Conservation (phyloP, 2,329 filamentous ascomycete genomes). For the Herpotrichia juniperi region DNA sequence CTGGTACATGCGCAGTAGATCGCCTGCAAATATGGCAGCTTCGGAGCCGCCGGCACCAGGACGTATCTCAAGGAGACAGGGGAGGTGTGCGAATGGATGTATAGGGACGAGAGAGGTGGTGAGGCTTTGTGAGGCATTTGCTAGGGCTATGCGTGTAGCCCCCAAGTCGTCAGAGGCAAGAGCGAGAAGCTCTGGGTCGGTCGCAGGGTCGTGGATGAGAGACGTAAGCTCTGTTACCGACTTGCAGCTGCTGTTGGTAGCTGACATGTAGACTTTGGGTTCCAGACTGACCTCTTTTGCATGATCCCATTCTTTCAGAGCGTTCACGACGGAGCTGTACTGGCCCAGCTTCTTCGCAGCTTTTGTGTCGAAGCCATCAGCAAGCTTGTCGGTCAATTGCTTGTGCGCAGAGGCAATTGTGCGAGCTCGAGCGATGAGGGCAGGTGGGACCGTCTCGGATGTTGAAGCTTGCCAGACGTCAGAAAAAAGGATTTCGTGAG, state of each 20-base stretch:
- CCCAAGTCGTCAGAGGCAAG: constrained; percentile 73
- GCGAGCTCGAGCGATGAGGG: constrained; percentile 62
- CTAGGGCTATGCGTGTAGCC: constrained; percentile 67
- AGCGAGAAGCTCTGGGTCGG: constrained; percentile 64
- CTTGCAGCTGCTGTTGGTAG: constrained; percentile 42
- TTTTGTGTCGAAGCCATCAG: constrained; percentile 60
- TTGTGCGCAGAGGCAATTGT: constrained; percentile 62
- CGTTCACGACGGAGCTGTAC: constrained; percentile 57
- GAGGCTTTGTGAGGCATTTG: constrained; percentile 68
- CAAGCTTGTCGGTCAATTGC: constrained; percentile 58
- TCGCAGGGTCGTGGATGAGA: constrained; percentile 71
- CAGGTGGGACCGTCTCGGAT: constrained; percentile 54
- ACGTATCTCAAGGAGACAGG: constrained; percentile 89
- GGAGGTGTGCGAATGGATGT: constrained; percentile 87
- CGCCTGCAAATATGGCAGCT: constrained; percentile 86
- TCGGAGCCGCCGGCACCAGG: constrained; percentile 92
- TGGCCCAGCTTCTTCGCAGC: constrained; percentile 65
- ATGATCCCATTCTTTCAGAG: constrained; percentile 63
- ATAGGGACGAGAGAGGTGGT: constrained; percentile 81
- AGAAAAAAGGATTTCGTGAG: not conserved
- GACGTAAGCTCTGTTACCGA: constrained; percentile 72
- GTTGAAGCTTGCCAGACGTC: constrained; percentile 21
- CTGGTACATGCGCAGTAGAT: constrained; percentile 89
- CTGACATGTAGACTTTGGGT: not conserved
- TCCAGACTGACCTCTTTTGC: constrained; percentile 57